phyloP scores from a whole-genome alignment of 2,329 filamentous ascomycete genomes.

The Zarea fungicola region DNA sequence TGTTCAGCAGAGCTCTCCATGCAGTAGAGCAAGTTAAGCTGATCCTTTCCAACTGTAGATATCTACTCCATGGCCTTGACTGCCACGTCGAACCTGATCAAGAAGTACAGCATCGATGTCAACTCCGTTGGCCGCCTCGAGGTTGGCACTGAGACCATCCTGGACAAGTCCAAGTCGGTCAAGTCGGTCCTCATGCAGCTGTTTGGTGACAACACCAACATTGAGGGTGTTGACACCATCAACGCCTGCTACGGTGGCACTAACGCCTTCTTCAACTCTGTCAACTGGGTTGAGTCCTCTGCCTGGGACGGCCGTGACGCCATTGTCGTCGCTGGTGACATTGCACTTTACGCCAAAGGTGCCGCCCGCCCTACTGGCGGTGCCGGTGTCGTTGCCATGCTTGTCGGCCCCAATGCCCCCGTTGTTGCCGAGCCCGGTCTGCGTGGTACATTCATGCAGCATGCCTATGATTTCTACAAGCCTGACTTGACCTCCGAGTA shows the following conservation, averaged over 20 bases:
- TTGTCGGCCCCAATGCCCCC: slow-evolving; percentile 73
- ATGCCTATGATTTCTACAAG: slow-evolving; percentile 90
- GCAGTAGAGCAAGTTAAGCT: slow-evolving; percentile 5
- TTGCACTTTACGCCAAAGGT: slow-evolving; percentile 81
- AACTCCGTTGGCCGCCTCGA: slow-evolving; percentile 75
- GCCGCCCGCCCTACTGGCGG: slow-evolving; percentile 76
- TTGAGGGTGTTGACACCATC: slow-evolving; percentile 77
- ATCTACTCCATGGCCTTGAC: slow-evolving; percentile 85
- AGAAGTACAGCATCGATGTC: slow-evolving; percentile 77
- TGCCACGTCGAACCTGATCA: slow-evolving; percentile 68
- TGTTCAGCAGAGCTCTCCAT: too few species aligned
- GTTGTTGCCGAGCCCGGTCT: slow-evolving; percentile 73
- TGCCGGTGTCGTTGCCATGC: slow-evolving; percentile 72
- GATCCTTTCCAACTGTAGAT: slow-evolving; percentile 44
- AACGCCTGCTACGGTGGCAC: slow-evolving; percentile 86
- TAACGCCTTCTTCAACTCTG: slow-evolving; percentile 75
- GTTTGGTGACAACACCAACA: slow-evolving; percentile 76
- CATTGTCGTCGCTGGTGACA: slow-evolving; percentile 75
- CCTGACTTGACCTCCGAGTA: slow-evolving; percentile 83
- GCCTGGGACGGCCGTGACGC: slow-evolving; percentile 80
- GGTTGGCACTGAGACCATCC: slow-evolving; percentile 78
- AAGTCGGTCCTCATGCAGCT: slow-evolving; percentile 86
- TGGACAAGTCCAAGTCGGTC: slow-evolving; percentile 89
- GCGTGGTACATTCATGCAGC: slow-evolving; percentile 74
- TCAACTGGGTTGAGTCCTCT: slow-evolving; percentile 85